Evolutionary conservation across 805 yeast genomes (phyloP).

Genomic region (Yarrowia sp.): DNA sequence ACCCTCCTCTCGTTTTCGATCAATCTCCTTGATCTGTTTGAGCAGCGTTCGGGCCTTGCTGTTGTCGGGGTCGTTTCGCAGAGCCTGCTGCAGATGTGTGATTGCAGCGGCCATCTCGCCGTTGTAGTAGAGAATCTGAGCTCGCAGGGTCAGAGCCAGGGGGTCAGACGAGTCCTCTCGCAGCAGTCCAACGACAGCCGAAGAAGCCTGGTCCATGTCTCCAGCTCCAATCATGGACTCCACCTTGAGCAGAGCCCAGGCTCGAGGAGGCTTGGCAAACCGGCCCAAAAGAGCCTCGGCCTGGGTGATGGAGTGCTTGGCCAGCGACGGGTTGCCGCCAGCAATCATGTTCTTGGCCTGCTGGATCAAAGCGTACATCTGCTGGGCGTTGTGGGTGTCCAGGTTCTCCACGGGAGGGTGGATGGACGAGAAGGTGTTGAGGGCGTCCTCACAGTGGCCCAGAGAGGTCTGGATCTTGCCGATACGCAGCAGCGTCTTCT

Average conservation of each 20-base stretch:
- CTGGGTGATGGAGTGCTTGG: slow-evolving; percentile 40
- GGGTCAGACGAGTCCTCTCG: slow-evolving; percentile 42
- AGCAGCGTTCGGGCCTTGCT: slow-evolving; percentile 39
- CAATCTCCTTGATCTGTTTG: slow-evolving; percentile 39
- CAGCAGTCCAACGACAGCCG: slow-evolving; percentile 40
- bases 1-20: slow-evolving; percentile 50
- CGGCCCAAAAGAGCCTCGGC: slow-evolving; percentile 42
- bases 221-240: slow-evolving; percentile 36
- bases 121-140: slow-evolving; percentile 39
- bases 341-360: slow-evolving; percentile 38
- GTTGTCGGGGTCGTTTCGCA: slow-evolving; percentile 45
- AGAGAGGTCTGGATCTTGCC: slow-evolving; percentile 40
- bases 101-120: slow-evolving; percentile 43
- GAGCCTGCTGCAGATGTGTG: slow-evolving; percentile 43
- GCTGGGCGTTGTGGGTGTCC: slow-evolving; percentile 36
- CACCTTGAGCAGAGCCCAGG: slow-evolving; percentile 41
- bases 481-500: slow-evolving; percentile 40
- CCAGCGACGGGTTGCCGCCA: slow-evolving; percentile 37
- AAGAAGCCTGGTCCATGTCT: slow-evolving; percentile 41
- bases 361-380: slow-evolving; percentile 40
- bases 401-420: slow-evolving; percentile 32
- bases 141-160: slow-evolving; percentile 43
- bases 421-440: slow-evolving; percentile 34
- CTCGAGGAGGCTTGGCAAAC: slow-evolving; percentile 38
- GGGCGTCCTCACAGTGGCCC: slow-evolving; percentile 41